Conservation (phyloP, 2,329 filamentous ascomycete genomes). For the Verticillium zaregamsianum region DNA sequence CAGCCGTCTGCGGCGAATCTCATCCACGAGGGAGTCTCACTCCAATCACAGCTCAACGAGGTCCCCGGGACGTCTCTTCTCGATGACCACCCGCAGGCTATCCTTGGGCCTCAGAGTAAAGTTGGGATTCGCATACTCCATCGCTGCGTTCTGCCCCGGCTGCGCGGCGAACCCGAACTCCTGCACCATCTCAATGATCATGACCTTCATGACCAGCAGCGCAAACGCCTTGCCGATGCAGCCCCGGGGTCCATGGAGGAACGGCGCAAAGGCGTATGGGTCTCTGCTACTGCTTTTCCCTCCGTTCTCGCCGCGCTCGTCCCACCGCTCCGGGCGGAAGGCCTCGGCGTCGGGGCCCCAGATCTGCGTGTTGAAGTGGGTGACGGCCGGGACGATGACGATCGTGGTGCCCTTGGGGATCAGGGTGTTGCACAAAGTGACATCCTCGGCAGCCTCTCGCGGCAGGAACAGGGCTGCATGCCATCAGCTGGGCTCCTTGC, state of each 20-base stretch:
- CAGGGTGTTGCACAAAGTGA: slow-evolving; percentile 19
- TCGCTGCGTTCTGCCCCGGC: not conserved
- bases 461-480: slow-evolving; percentile 15
- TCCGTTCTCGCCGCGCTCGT: slow-evolving; percentile 11
- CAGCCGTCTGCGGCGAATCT: too few species aligned
- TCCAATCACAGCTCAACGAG: not conserved
- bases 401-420: slow-evolving; percentile 24
- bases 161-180: slow-evolving; percentile 6
- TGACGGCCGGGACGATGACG: slow-evolving; percentile 19
- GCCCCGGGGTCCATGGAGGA: slow-evolving; percentile 13
- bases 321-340: slow-evolving; percentile 25
- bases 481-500: not conserved
- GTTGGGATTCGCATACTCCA: slow-evolving; percentile 11
- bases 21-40: too few species aligned
- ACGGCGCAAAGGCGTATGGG: slow-evolving; percentile 21
- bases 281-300: slow-evolving; percentile 9
- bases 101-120: slow-evolving; percentile 13
- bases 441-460: slow-evolving; percentile 18
- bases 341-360: slow-evolving; percentile 23
- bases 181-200: slow-evolving; percentile 8
- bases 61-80: slow-evolving; percentile 1
- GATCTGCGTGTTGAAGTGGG: slow-evolving; percentile 18
- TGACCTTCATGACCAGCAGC: slow-evolving; percentile 10
- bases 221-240: slow-evolving; percentile 14
- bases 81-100: slow-evolving; percentile 3